Base-by-base conservation (phyloP, 2,329 filamentous ascomycete species). In the Colletotrichum godetiae region DNA sequence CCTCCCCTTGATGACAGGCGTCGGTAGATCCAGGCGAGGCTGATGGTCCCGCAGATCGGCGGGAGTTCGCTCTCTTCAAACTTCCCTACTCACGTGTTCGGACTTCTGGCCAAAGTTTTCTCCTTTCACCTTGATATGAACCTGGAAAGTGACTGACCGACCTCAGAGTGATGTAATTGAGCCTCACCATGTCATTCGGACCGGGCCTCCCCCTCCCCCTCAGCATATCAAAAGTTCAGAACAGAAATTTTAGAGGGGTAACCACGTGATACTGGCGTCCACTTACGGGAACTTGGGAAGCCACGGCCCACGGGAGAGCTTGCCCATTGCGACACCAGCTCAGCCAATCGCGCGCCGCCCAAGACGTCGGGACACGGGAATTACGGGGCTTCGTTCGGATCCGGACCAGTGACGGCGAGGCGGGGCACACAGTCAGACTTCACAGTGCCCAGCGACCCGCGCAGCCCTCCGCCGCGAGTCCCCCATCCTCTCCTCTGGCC, bases 391-490 rank as follows among this genome's bases (percentile, higher is more conserved):
- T 15, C 2, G n/a, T 19, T 70, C 70, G 67, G 70, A 67, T 70
- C 70, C 70, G 70, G 67, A 70, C 67, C 70, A 73, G 67, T 70
- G 70, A 73, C 70, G 70, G 70, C 59, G 35, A 60, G 46, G 70
- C 46, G 67, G 70, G 66, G 70, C 37, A 42, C 42, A 67, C 69
- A 72, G 65, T 70, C 55, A 65, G 55, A 24, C 31, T 52, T 52
- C 67, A 73, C 67, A 73, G 70, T 73, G 67, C 55, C 33, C 33
- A 58, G 46, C 22, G 27, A 10, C 33, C 29, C 24, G 56, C 68
- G 27, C 65, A 69, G 58, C 66, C 58, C 65, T 63, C 53, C 60
- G 46, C 31, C 31, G 60, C 46, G 60, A 42, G 37, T 13, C 15
- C 37, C 37, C 37, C 37, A 42, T 42, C 37, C 37, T 42, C 37